phyloP scores from a whole-genome alignment of 371 early-diverging fungal genomes.

The Rhizopus stolonifer region DNA sequence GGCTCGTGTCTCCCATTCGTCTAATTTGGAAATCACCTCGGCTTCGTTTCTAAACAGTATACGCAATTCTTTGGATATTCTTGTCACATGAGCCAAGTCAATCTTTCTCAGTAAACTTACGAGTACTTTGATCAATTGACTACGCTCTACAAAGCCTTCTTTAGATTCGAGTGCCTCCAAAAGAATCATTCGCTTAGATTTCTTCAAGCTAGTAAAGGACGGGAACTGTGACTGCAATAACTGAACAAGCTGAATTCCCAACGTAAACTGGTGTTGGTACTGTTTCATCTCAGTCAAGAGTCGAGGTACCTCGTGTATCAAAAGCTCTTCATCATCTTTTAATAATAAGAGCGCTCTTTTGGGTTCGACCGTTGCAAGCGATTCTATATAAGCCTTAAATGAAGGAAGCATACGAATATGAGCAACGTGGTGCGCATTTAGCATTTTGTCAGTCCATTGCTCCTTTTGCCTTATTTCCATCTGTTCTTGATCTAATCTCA shows the following conservation, averaged over 20 bases:
- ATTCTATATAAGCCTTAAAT: constrained; percentile 59
- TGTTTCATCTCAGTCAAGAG: constrained; percentile 37
- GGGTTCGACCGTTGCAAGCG: constrained; percentile 41
- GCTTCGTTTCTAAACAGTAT: constrained; percentile 10
- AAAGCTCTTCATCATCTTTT: constrained; percentile 54
- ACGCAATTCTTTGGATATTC: constrained; percentile 7
- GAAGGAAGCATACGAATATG: constrained; percentile 77
- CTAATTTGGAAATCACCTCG: constrained; percentile 11
- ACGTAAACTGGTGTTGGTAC: constrained; percentile 54
- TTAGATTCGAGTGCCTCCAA: constrained; percentile 49
- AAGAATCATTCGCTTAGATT: constrained; percentile 54
- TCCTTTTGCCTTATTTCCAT: constrained; percentile 32
- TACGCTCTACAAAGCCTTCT: constrained; percentile 23
- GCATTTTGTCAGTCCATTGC: constrained; percentile 21
- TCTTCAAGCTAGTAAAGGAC: constrained; percentile 38
- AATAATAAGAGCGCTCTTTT: constrained; percentile 52
- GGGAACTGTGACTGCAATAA: constrained; percentile 52
- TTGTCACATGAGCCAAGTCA: constrained; percentile 15
- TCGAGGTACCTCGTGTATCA: constrained; percentile 36
- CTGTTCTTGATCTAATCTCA: constrained; percentile 25
- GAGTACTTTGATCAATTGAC: constrained; percentile 19
- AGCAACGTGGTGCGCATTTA: constrained; percentile 54
- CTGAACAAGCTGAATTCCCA: constrained; percentile 53
- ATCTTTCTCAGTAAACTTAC: constrained; percentile 32
- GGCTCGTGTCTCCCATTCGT: constrained; percentile 17